phyloP scores from a whole-genome alignment of 2,329 filamentous ascomycete genomes.

The Juglanconis oblonga region DNA sequence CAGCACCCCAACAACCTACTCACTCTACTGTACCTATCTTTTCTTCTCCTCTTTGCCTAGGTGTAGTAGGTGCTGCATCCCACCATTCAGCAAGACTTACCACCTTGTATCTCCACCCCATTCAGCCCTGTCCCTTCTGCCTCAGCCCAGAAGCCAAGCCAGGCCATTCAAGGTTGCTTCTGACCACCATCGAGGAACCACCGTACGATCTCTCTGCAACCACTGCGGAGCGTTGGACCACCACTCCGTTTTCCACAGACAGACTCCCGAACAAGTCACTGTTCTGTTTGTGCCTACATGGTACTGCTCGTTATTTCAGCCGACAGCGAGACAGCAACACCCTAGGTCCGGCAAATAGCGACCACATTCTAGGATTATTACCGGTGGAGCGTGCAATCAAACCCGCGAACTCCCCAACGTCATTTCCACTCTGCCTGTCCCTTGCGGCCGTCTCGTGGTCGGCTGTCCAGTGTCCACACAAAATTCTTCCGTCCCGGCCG shows the following conservation, averaged over 20 bases:
- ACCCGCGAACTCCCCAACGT: constrained; percentile 7
- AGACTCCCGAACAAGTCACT: background rate
- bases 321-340: background rate
- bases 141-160: no score
- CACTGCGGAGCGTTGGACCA: background rate
- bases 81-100: no score
- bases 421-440: constrained; percentile 7
- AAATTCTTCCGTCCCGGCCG: constrained; percentile 7
- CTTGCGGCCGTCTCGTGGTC: background rate
- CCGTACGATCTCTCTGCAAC: no score
- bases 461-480: background rate
- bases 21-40: no score
- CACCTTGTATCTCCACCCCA: no score
- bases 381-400: constrained; percentile 19
- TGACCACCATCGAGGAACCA: no score
- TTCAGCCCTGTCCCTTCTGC: no score
- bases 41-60: no score
- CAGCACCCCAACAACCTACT: no score
- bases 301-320: background rate
- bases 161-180: no score
- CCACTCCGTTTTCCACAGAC: background rate
- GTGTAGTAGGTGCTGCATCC: no score
- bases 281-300: background rate
- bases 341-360: constrained; percentile 3
- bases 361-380: constrained; percentile 5